Evolutionary conservation across 345 rosid species (phyloP).

Genomic region (Syzygium jambos): DNA sequence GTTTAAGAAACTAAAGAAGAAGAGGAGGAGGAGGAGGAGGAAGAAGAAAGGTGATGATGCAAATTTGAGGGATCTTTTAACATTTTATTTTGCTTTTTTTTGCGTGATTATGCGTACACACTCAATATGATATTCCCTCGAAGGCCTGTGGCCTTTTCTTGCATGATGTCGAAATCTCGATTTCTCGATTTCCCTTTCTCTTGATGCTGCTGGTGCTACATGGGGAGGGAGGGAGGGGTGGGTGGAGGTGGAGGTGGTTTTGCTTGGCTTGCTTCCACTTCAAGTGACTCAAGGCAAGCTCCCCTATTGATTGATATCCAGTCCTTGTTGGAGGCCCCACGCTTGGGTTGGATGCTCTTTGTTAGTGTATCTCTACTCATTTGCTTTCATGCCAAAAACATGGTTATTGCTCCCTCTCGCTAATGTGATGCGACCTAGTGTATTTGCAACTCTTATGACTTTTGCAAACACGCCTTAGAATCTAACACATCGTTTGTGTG

Average conservation of each 20-base stretch:
- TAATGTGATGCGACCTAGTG: neutral
- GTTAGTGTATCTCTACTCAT: neutral
- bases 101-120: neutral
- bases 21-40: neutral
- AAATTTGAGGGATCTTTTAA: neutral
- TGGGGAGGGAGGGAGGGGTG: neutral
- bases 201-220: neutral
- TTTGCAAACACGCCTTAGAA: neutral
- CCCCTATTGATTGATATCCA: neutral
- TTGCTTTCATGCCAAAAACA: neutral
- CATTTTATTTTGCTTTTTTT: neutral
- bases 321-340: neutral
- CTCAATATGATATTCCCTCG: neutral
- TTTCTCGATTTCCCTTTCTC: neutral
- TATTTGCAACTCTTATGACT: neutral
- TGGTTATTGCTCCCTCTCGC: neutral
- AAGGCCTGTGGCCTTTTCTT: neutral
- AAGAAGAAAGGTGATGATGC: neutral
- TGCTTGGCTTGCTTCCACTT: slow-evolving; percentile 26
- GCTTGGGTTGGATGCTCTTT: neutral
- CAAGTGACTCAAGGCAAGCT: slow-evolving; percentile 1
- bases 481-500: neutral
- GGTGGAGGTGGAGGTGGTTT: neutral
- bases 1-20: neutral
- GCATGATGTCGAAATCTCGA: neutral